These are phyloP conservation scores for Eutrema yunnanense DNA, from an alignment of 345 rosid genomes.

Conservation along the genomic window DNA sequence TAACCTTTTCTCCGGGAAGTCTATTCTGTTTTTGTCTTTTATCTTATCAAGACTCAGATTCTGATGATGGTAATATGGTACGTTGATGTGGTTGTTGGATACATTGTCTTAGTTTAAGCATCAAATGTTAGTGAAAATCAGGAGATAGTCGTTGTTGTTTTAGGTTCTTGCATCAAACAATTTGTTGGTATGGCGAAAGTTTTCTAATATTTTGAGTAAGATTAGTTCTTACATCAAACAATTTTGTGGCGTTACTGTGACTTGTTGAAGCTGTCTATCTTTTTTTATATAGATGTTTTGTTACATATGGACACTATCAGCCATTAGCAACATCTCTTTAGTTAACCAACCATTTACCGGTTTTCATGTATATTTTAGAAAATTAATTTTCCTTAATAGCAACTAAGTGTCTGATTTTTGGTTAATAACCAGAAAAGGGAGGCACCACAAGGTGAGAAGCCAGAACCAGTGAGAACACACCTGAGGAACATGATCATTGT, in stretches of 20 bases:
- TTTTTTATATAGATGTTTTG: background rate
- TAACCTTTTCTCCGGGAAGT: background rate
- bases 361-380: background rate
- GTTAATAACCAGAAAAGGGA: conserved; percentile 63
- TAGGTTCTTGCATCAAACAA: too few relatives aligned
- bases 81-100: background rate
- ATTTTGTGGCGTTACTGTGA: background rate
- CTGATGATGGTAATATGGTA: background rate
- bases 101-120: background rate
- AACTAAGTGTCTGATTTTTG: background rate
- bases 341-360: background rate
- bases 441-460: conserved; percentile 95
- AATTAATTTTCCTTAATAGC: background rate
- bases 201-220: background rate
- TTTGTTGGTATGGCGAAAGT: background rate
- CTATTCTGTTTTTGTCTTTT: background rate
- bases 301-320: background rate
- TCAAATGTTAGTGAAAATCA: too few relatives aligned
- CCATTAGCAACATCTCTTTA: background rate
- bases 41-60: background rate
- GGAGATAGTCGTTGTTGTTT: too few relatives aligned
- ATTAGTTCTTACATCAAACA: background rate
- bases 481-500: conserved; percentile 88
- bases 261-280: background rate
- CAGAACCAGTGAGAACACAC: conserved; percentile 90